Evolutionary conservation across 176 grass and related monocot species (phyloP), one percentile per base, ranked within the genome.

Genomic region (Oryza meridionalis): DNA sequence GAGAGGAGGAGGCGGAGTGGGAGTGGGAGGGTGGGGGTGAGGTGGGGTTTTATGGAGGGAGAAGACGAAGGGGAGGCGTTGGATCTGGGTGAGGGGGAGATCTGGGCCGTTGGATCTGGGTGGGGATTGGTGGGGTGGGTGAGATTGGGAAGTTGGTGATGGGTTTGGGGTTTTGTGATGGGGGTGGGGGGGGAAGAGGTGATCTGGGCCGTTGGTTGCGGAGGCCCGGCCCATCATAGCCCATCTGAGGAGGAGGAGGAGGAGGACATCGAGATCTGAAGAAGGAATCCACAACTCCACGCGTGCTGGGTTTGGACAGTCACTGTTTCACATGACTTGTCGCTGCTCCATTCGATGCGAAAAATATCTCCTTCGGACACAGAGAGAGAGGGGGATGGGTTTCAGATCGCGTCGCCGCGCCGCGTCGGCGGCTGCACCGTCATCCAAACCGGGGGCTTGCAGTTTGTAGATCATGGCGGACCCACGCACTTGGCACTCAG

Each of bases 111-210:
- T 46, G 51, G 90, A 86, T 89, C 66, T 59, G 44, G 2, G 3
- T 1, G 22, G 69, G 84, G 63, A 84, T 87, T 84, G 90, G 81
- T 81, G 84, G 50, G 84, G 83, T 82, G 45, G 86, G 14, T 40
- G 50, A 8, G 42, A 11, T 43, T 10, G 42, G 9, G 42, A 43
- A 43, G 15, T 11, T 31, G 63, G 7, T 19, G 51, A 1, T 9
- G 5, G 51, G n/a, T 3, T 27, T 27, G 14, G 11, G 5, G 44
- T 21, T 16, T 49, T 25, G 16, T 55, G 27, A 35, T 35, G 33
- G 33, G 2, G 33, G 38, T 17, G 16, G 8, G 7, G 8, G 7
- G 15, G 33, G 33, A 35, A 35, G 35, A n/a, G 12, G 9, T 17
- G 7, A 50, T 9, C 26, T 31, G 15, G 47, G 26, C 16, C 72